Base-by-base conservation (phyloP, 2,329 filamentous ascomycete genomes). In the Conoideocrella luteorostrata region DNA sequence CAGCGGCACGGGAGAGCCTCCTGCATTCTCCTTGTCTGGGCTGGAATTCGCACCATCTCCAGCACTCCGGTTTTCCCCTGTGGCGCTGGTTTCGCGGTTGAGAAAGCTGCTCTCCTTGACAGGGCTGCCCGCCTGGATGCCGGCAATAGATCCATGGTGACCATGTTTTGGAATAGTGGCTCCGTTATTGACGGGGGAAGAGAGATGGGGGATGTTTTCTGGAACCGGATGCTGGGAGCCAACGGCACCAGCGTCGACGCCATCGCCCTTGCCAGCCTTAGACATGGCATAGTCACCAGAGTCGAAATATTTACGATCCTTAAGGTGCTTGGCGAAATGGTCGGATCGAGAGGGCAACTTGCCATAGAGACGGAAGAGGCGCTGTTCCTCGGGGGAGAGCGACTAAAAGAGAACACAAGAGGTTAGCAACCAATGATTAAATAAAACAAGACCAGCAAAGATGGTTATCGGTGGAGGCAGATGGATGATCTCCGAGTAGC, bases 241-340 rank as follows among this genome's bases (percentile, higher is more conserved):
- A 60, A 98, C 88, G 59, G 85, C 85, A 61, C 91, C 95, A 48
- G 95, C 88, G 61, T 94, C 91, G 59, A 93, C 86, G 62, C 93
- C 86, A 60, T 90, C 87, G 65, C 88, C 89, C 72, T 97, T 97
- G 68, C 93, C 93, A 47, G 93, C 93, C 74, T 96, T 95, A 67
- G 86, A 91, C 71, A 95, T 86, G 61, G 90, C 90, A 60, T 95
- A 96, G 72, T 96, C 89, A 61, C 89, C 90, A 48, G 86, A 93
- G 73, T 96, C 89, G 68, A 96, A 96, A 73, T 95, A 96, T 73
- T 95, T 98, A 74, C 93, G 90, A 67, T 97, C 93, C 78, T 96
- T 96, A 63, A 97, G 80, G 65, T 97, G 95, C 75, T 97, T 97
- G 75, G 94, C 89, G 57, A 97, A 84, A 60, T 96, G 80, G 67